phyloP scores from a whole-genome alignment of 2,329 filamentous ascomycete species.

The Neonectria coccinea region DNA sequence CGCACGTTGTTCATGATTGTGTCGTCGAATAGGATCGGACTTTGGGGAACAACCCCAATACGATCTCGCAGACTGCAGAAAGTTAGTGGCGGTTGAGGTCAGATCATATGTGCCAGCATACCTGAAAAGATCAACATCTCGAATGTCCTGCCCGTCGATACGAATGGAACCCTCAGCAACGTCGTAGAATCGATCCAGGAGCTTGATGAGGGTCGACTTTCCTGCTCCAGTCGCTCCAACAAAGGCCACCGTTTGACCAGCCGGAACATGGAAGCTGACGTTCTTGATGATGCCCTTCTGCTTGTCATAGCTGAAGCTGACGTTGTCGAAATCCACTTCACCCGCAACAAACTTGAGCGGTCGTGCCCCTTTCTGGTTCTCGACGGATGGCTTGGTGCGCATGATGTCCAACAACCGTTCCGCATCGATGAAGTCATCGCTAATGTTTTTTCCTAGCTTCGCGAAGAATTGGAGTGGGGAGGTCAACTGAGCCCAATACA shows the following conservation, averaged over 20 bases:
- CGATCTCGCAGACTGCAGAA: slow-evolving; percentile 60
- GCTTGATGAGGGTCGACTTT: slow-evolving; percentile 68
- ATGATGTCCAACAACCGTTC: slow-evolving; percentile 69
- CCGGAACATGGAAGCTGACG: slow-evolving; percentile 62
- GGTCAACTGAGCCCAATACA: slow-evolving; percentile 80
- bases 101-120: slow-evolving; percentile 31
- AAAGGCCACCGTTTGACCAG: slow-evolving; percentile 68
- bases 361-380: slow-evolving; percentile 63
- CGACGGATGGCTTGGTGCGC: slow-evolving; percentile 66
- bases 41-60: slow-evolving; percentile 69
- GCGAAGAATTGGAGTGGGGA: slow-evolving; percentile 78
- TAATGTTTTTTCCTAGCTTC: slow-evolving; percentile 66
- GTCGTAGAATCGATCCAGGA: slow-evolving; percentile 71
- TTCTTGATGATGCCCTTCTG: slow-evolving; percentile 68
- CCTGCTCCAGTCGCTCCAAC: slow-evolving; percentile 71
- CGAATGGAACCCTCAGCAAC: slow-evolving; percentile 63
- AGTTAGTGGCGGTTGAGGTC: slow-evolving; percentile 36
- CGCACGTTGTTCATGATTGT: slow-evolving; percentile 70
- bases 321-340: slow-evolving; percentile 65
- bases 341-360: slow-evolving; percentile 65
- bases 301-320: slow-evolving; percentile 70
- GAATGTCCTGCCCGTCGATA: slow-evolving; percentile 69
- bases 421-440: slow-evolving; percentile 67
- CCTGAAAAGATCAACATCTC: slow-evolving; percentile 64
- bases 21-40: slow-evolving; percentile 67